Conservation (phyloP, 495 filamentous ascomycete genomes). For the Bacidia gigantensis region DNA sequence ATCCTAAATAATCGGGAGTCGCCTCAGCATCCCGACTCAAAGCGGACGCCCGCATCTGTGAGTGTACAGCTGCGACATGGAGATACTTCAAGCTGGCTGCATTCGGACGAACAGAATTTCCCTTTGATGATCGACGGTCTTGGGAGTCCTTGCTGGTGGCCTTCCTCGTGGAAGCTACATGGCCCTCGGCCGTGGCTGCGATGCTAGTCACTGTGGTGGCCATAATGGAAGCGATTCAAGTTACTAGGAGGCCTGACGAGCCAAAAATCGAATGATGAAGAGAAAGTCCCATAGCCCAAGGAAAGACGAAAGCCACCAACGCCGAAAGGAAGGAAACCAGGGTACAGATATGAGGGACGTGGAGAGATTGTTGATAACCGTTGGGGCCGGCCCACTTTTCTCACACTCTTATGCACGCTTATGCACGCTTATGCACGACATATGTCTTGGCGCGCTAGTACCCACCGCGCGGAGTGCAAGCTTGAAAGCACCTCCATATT, state of each 20-base stretch:
- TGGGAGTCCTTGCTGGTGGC: neutral
- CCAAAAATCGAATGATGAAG: no score
- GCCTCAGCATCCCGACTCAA: constrained; percentile 66
- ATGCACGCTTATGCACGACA: constrained; percentile 7
- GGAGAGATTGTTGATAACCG: neutral
- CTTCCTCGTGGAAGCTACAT: no score
- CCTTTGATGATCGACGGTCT: neutral
- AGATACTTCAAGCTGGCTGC: constrained; percentile 45
- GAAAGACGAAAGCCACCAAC: neutral
- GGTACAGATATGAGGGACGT: no score
- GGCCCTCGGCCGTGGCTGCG: no score
- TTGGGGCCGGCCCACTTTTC: neutral
- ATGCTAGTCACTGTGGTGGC: no score
- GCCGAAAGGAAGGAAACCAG: neutral
- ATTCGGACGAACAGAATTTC: neutral
- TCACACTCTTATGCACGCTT: neutral
- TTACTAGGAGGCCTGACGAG: no score
- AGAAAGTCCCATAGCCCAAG: no score
- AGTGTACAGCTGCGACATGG: constrained; percentile 79
- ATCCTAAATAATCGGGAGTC: constrained; percentile 77
- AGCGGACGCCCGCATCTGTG: constrained; percentile 54
- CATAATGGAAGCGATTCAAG: no score
- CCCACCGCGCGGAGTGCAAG: neutral
- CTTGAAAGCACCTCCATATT: no score
- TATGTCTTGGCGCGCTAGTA: neutral